Percentiles rank a stretch among this genome's conserved stretches.
These are phyloP conservation scores for Xylariaceae sp. DNA, from an alignment of 2,329 filamentous ascomycete species.

Conservation along the genomic window DNA sequence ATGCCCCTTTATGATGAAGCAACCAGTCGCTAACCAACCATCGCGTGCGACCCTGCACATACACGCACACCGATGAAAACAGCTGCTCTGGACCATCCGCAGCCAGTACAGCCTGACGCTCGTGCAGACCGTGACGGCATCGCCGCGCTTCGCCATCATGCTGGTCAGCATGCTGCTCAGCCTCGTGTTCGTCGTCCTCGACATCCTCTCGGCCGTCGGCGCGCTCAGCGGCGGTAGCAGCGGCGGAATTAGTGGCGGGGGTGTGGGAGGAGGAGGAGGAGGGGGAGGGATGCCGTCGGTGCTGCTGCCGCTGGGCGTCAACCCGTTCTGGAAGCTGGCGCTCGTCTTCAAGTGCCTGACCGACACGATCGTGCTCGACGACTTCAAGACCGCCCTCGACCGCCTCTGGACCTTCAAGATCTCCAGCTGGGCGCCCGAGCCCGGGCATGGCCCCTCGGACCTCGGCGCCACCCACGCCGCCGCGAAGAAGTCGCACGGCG, in stretches of 20 bases:
- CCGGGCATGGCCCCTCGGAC: neutral
- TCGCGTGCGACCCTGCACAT: too few species aligned
- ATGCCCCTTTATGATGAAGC: too few species aligned
- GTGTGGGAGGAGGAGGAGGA: too few species aligned
- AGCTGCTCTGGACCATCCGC: slow-evolving; percentile 58
- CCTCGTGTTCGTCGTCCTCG: slow-evolving; percentile 52
- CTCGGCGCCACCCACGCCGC: too few species aligned
- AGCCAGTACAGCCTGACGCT: slow-evolving; percentile 52
- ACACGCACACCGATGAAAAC: too few species aligned
- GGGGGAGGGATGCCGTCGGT: too few species aligned
- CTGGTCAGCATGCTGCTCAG: slow-evolving; percentile 53
- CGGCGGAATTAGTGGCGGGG: too few species aligned
- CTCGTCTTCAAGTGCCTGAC: slow-evolving; percentile 62
- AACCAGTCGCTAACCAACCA: too few species aligned
- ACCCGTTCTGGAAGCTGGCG: slow-evolving; percentile 56
- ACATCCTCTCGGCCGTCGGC: slow-evolving; percentile 50
- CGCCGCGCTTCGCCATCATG: slow-evolving; percentile 57
- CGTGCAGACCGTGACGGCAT: slow-evolving; percentile 49
- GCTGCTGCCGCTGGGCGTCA: slow-evolving; percentile 32
- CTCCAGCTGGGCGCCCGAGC: neutral
- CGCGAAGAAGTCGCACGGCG: neutral
- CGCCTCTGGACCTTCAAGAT: neutral
- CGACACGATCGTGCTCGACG: slow-evolving; percentile 58
- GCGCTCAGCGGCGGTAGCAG: slow-evolving; percentile 28
- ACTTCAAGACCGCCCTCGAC: slow-evolving; percentile 55